Conservation (phyloP, 441 rosid species). For the Populus hybrid region DNA sequence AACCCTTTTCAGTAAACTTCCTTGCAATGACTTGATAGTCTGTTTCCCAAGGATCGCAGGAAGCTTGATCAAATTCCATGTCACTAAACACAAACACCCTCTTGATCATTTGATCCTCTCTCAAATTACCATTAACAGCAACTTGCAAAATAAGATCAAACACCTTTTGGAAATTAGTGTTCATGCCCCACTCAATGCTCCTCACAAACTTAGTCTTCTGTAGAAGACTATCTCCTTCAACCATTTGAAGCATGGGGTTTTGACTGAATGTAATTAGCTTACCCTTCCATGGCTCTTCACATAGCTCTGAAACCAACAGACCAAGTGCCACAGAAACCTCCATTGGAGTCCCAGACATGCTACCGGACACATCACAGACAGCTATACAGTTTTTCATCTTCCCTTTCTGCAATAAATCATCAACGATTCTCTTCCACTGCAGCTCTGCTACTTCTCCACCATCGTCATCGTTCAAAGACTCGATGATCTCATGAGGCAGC, state of each 20-base stretch:
- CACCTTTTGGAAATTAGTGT: constrained; percentile 27
- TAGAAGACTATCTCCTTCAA: constrained; percentile 35
- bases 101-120: constrained; percentile 28
- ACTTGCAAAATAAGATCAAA: constrained; percentile 26
- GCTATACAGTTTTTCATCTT: constrained; percentile 55
- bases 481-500: constrained; percentile 68
- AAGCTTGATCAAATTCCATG: constrained; percentile 48
- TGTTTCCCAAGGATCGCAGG: constrained; percentile 37
- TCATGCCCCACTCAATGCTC: constrained; percentile 17
- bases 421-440: constrained; percentile 65
- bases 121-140: constrained; percentile 22
- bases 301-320: constrained; percentile 52
- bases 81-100: constrained; percentile 30
- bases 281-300: constrained; percentile 30
- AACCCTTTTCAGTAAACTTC: constrained; percentile 40
- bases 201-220: constrained; percentile 36
- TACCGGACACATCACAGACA: constrained; percentile 53
- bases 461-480: constrained; percentile 26
- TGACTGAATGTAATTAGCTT: constrained; percentile 55
- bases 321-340: constrained; percentile 59
- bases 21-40: constrained; percentile 36
- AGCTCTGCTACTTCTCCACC: constrained; percentile 53
- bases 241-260: constrained; percentile 36
- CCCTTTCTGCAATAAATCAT: constrained; percentile 44
- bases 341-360: constrained; percentile 46